A percentile compares a stretch with the other conserved stretches of the same genome.
Conservation (phyloP, 1,139 yeast genomes). For the Taphrina wiesneri region DNA sequence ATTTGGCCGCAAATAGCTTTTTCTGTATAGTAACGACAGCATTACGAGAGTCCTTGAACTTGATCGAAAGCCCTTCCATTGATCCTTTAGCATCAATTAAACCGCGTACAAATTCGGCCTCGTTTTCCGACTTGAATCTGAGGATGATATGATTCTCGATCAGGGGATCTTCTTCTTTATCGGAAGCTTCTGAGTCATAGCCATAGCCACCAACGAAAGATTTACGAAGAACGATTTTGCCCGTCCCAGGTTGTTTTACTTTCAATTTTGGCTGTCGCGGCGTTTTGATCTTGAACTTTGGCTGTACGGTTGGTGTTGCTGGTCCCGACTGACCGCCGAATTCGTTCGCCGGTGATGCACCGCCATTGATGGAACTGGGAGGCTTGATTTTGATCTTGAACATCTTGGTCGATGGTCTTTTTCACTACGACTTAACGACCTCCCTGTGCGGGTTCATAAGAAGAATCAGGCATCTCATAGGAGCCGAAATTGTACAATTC, state of each 20-base stretch:
- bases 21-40: slow-evolving; percentile 64
- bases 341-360: not conserved
- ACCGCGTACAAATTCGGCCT: slow-evolving; percentile 58
- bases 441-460: not conserved
- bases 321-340: not conserved
- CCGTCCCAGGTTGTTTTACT: slow-evolving; percentile 15
- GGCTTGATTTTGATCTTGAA: slow-evolving; percentile 28
- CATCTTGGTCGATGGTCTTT: not conserved
- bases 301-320: not conserved
- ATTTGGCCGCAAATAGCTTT: slow-evolving; percentile 73
- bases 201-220: slow-evolving; percentile 84
- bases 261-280: slow-evolving; percentile 24
- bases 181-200: slow-evolving; percentile 96
- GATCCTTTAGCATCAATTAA: slow-evolving; percentile 39
- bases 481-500: not conserved
- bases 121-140: slow-evolving; percentile 76
- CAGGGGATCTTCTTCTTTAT: slow-evolving; percentile 89
- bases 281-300: slow-evolving; percentile 33
- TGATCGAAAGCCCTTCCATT: slow-evolving; percentile 72
- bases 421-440: too few species aligned
- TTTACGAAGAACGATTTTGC: slow-evolving; percentile 25
- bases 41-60: slow-evolving; percentile 58
- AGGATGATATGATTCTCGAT: slow-evolving; percentile 82
- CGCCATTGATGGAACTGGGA: slow-evolving; percentile 5
- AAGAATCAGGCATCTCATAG: not conserved